These are phyloP conservation scores for Chiua virens DNA, from an alignment of 768 basidiomycete species.

Conservation along the genomic window DNA sequence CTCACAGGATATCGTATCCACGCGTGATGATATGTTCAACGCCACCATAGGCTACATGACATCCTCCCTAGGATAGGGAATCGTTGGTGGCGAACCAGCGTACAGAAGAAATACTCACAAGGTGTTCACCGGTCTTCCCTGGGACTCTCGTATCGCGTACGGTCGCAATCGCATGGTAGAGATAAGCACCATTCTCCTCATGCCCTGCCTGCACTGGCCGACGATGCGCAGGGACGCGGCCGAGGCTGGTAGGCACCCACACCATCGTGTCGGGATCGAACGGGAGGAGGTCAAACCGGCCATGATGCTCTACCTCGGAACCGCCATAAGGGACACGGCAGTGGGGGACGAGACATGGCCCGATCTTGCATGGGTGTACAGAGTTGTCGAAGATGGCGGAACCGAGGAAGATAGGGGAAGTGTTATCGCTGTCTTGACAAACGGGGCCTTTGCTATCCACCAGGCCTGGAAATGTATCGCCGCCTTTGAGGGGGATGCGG, in stretches of 20 bases:
- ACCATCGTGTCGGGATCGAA: constrained; percentile 71
- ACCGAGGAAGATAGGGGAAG: constrained; percentile 65
- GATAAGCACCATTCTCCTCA: constrained; percentile 61
- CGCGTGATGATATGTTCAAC: constrained; percentile 38
- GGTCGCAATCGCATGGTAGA: constrained; percentile 65
- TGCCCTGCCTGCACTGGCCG: constrained; percentile 72
- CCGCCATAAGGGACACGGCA: constrained; percentile 66
- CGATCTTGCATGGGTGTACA: constrained; percentile 85
- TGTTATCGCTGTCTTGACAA: constrained; percentile 55
- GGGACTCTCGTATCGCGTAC: constrained; percentile 60
- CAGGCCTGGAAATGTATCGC: constrained; percentile 39
- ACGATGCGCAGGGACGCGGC: constrained; percentile 56
- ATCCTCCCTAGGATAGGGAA: constrained; percentile 35
- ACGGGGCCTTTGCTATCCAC: constrained; percentile 49
- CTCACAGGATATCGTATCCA: constrained; percentile 47
- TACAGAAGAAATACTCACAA: constrained; percentile 43
- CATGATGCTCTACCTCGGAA: constrained; percentile 55
- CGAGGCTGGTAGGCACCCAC: constrained; percentile 62
- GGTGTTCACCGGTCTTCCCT: constrained; percentile 70
- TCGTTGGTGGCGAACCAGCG: not conserved
- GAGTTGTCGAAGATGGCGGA: constrained; percentile 65
- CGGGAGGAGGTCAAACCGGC: constrained; percentile 75
- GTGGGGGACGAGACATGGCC: constrained; percentile 50
- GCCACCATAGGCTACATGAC: constrained; percentile 40
- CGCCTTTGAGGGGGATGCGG: constrained; percentile 52